A percentile compares a stretch with the other conserved stretches of the same genome.
Evolutionary conservation across 2,329 filamentous ascomycete genomes (phyloP).

Genomic region (Aspergillus puulaauensis): DNA sequence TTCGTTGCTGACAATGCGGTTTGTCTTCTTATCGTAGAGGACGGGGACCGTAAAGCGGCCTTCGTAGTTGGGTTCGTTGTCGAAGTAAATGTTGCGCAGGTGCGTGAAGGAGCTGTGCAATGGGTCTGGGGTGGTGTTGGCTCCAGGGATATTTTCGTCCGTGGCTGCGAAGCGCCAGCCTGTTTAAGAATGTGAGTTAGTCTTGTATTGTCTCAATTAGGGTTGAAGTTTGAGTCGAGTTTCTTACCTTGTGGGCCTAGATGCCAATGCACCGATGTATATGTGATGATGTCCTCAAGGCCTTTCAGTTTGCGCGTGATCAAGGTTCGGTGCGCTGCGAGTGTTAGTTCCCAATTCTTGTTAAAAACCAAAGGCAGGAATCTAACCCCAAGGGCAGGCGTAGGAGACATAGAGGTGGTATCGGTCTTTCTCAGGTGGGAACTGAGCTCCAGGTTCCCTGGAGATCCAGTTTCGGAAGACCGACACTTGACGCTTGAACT

Average conservation of each 20-base stretch:
- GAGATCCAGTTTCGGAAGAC: conserved; percentile 81
- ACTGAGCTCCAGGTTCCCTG: conserved; percentile 67
- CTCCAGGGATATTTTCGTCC: conserved; percentile 59
- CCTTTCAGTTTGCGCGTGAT: conserved; percentile 91
- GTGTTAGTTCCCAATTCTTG: not conserved
- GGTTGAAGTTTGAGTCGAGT: not conserved
- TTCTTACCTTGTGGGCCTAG: conserved; percentile 63
- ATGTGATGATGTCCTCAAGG: conserved; percentile 76
- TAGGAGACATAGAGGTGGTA: conserved; percentile 97
- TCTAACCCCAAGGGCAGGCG: conserved; percentile 79
- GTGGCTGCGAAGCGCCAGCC: conserved; percentile 80
- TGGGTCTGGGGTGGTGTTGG: conserved; percentile 54
- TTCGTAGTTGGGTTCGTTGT: conserved; percentile 66
- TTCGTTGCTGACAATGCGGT: conserved; percentile 81
- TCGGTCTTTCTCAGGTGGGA: conserved; percentile 79
- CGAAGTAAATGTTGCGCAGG: conserved; percentile 78
- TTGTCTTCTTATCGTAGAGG: conserved; percentile 68
- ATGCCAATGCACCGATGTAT: conserved; percentile 90
- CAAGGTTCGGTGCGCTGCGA: conserved; percentile 74
- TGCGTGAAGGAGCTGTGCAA: conserved; percentile 68
- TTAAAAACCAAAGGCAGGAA: not conserved
- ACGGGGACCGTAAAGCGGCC: conserved; percentile 87
- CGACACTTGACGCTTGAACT: conserved; percentile 87
- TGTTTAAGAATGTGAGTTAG: conserved; percentile 24
- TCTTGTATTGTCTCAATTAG: not conserved